Percentiles rank a stretch among this genome's conserved stretches.
Conservation (phyloP, 2,329 filamentous ascomycete genomes). For the Pseudogymnoascus sp. region DNA sequence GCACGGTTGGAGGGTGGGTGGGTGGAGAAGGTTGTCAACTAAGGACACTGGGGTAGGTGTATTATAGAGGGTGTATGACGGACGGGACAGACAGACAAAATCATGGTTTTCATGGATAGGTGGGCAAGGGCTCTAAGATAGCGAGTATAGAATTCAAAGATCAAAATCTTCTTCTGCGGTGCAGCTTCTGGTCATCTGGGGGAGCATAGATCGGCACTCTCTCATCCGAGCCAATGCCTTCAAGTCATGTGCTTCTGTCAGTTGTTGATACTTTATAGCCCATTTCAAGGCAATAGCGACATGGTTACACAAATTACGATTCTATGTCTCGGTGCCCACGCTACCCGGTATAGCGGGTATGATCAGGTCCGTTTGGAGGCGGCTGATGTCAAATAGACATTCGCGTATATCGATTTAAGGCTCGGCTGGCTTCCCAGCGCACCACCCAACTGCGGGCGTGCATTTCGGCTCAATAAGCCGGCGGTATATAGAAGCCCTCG, state of each 20-base stretch:
- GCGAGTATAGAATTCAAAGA: constrained; percentile 6
- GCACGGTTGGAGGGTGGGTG: constrained; percentile 77
- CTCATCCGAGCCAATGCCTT: neutral
- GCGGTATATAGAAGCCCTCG: neutral
- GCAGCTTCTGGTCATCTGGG: neutral
- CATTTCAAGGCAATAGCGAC: neutral
- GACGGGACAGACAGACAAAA: neutral
- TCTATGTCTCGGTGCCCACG: neutral
- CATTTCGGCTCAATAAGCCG: neutral
- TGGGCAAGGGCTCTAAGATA: neutral
- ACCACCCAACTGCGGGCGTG: neutral
- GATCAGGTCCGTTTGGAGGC: neutral
- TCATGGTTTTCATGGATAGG: neutral
- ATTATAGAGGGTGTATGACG: neutral
- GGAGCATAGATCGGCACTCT: neutral
- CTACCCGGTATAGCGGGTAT: neutral
- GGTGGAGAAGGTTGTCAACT: constrained; percentile 68
- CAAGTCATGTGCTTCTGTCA: neutral
- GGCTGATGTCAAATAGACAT: neutral
- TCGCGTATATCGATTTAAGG: no score
- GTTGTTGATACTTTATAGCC: neutral
- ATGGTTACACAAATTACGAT: neutral
- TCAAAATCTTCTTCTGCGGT: neutral
- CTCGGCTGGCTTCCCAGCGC: neutral
- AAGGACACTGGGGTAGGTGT: neutral